These are phyloP conservation scores for Epichloe bromicola DNA, from an alignment of 2,329 filamentous ascomycete genomes.

Conservation along the genomic window DNA sequence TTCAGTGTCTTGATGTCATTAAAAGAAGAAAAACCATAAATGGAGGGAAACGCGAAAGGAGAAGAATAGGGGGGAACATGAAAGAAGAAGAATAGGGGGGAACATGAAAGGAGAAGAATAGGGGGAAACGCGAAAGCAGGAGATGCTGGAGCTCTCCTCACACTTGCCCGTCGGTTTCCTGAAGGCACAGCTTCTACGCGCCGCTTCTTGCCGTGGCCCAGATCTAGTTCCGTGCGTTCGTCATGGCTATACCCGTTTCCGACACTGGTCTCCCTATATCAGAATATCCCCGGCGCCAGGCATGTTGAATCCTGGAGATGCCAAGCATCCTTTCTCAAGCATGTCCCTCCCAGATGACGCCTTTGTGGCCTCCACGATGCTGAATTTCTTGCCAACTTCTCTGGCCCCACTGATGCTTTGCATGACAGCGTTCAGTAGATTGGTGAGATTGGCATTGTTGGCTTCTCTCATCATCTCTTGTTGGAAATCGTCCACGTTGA, in stretches of 20 bases:
- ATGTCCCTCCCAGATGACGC: constrained; percentile 10
- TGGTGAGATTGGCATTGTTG: constrained; percentile 72
- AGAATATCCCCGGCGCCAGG: constrained; percentile 19
- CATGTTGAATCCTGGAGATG: constrained; percentile 13
- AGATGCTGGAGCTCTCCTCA: too few species aligned
- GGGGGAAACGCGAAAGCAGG: too few species aligned
- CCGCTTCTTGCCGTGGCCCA: background rate
- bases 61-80: too few species aligned
- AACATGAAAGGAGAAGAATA: too few species aligned
- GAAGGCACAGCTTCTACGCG: background rate
- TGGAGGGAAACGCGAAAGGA: too few species aligned
- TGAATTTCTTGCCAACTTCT: constrained; percentile 64
- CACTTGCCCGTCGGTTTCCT: too few species aligned
- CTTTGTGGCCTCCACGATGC: constrained; percentile 36
- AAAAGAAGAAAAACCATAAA: too few species aligned
- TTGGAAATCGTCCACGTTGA: constrained; percentile 50
- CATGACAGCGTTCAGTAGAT: constrained; percentile 62
- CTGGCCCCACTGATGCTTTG: constrained; percentile 58
- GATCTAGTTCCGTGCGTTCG: background rate
- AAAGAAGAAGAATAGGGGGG: too few species aligned
- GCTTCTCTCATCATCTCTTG: constrained; percentile 62
- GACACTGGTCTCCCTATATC: constrained; percentile 10
- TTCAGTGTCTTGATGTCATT: background rate
- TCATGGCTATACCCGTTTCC: background rate
- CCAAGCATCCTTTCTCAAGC: constrained; percentile 9